Evolutionary conservation across 1,139 yeast species (phyloP).

Genomic region (Arxiozyma heterogenica): DNA sequence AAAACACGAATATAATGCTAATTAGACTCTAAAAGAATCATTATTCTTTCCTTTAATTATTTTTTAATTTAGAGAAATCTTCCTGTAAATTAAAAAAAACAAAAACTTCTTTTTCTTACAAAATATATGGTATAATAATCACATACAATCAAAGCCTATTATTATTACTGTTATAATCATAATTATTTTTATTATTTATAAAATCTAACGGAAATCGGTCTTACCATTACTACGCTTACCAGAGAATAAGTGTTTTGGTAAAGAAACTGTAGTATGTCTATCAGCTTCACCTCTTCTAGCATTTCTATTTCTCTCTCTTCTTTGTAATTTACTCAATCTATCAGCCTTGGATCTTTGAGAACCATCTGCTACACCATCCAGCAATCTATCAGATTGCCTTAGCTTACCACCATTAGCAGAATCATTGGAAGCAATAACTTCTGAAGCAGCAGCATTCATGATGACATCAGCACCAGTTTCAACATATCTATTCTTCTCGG

Average conservation of each 20-base stretch:
- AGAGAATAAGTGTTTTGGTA: constrained; percentile 89
- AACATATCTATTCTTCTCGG: constrained; percentile 35
- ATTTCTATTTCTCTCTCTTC: constrained; percentile 85
- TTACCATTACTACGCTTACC: constrained; percentile 96
- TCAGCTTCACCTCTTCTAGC: constrained; percentile 97
- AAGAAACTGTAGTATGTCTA: constrained; percentile 73
- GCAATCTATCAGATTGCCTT: constrained; percentile 70
- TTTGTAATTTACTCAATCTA: constrained; percentile 76
- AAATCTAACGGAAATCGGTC: constrained; percentile 45
- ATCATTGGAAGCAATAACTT: constrained; percentile 26
- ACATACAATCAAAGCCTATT: not conserved
- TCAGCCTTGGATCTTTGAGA: constrained; percentile 80
- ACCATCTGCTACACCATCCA: constrained; percentile 80
- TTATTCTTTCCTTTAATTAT: not conserved
- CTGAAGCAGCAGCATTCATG: constrained; percentile 39
- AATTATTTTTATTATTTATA: not conserved
- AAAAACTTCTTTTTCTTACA: not conserved
- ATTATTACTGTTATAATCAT: not conserved
- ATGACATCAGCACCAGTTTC: constrained; percentile 72
- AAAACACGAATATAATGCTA: constrained; percentile 1
- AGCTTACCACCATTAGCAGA: constrained; percentile 34
- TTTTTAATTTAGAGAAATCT: not conserved
- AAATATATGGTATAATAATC: not conserved
- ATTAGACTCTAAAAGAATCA: not conserved
- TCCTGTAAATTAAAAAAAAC: not conserved